Base-by-base conservation (phyloP, 495 filamentous ascomycete species). In the Hypoxylon crocopeplum region DNA sequence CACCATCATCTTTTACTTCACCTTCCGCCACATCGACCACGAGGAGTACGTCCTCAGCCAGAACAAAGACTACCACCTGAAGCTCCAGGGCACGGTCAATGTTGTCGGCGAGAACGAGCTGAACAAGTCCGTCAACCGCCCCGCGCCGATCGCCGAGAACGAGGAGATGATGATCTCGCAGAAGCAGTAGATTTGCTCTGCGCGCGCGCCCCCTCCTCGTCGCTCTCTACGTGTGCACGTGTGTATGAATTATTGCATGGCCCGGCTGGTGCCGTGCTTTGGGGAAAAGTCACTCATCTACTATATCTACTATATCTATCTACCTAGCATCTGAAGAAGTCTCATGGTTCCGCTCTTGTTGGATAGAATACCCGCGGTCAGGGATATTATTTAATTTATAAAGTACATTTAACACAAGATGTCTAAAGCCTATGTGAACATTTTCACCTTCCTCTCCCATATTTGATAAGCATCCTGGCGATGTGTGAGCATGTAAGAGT, bases 1-100 rank as follows among this genome's bases (percentile, higher is more conserved):
- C 8, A 78, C 77, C 11, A 45, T 75, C 21, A 22, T 76, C 21
- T 83, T 83, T 50, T 83, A 75, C 66, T 74, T 82, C 45, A 75
- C 67, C 29, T 83, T 83, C 68, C 75, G 75, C 12, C 77, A 79
- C 66, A 79, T 79, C 50, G 75, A 79, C 63, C 48, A 68, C 56
- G 77, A 79, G 51, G 77, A 79, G 57, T 78, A 74, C 57, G 46
- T 58, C 4, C 63, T 81, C 17, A 74, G 64, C 56, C 46, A 70
- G 46, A 75, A 77, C 54, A 71, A 53, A 33, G 73, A 75, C 41
- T 65, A 69, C 56, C 59, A 72, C 45, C 59, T 77, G 5, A 66
- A 69, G 40, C 36, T 73, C 7, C 61, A 62, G 39, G 73, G 74
- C 0, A 73, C 73, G 11, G 37, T 55, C 22, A 72, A 54, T 21